phyloP scores from a whole-genome alignment of 2,329 filamentous ascomycete genomes.

The Monilinia fructigena region DNA sequence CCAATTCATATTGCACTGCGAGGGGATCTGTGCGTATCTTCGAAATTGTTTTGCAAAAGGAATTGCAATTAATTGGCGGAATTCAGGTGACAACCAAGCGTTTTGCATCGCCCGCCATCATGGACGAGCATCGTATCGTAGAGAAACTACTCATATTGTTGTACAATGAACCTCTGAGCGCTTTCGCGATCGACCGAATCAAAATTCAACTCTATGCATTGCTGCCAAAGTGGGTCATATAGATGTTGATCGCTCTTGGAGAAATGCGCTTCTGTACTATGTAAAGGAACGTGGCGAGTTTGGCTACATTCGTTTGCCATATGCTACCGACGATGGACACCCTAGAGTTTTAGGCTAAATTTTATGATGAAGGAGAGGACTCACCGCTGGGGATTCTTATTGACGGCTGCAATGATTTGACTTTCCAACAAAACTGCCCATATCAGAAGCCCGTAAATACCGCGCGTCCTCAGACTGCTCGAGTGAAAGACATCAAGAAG shows the following conservation, averaged over 20 bases:
- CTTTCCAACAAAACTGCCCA: conserved; percentile 16
- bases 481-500: not conserved
- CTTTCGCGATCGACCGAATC: conserved; percentile 8
- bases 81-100: conserved; percentile 15
- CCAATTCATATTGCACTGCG: conserved; percentile 25
- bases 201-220: conserved; percentile 23
- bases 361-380: conserved; percentile 22
- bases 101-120: conserved; percentile 22
- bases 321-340: conserved; percentile 24
- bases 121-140: conserved; percentile 24
- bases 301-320: conserved; percentile 22
- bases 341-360: conserved; percentile 22
- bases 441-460: conserved; percentile 19
- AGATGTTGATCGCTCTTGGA: conserved; percentile 21
- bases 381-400: conserved; percentile 10
- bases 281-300: conserved; percentile 23
- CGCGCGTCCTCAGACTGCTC: conserved; percentile 18
- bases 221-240: conserved; percentile 23
- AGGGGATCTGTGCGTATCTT: conserved; percentile 14
- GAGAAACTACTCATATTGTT: conserved; percentile 8
- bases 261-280: conserved; percentile 22
- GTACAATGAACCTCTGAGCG: conserved; percentile 19
- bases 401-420: conserved; percentile 19
- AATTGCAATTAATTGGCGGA: not conserved
- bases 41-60: conserved; percentile 10